Percentiles rank a stretch among this genome's conserved stretches.
phyloP scores from a whole-genome alignment of 2,329 filamentous ascomycete species.

The Nannizzia gypsea region DNA sequence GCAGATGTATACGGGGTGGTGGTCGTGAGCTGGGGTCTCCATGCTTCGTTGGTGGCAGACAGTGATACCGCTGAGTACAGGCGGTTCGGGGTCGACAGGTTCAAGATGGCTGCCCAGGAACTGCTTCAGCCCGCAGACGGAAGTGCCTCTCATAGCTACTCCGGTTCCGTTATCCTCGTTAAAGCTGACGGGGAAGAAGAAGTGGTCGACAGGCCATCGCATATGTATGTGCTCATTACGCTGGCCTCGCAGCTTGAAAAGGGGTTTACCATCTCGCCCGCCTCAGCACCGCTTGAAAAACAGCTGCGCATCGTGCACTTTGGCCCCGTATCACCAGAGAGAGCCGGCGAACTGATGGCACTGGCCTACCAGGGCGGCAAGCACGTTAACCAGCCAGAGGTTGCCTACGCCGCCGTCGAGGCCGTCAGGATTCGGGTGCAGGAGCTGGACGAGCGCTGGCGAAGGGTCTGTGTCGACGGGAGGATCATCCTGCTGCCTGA shows the following conservation, averaged over 20 bases:
- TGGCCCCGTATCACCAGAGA: conserved; percentile 50
- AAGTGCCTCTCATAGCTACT: conserved; percentile 44
- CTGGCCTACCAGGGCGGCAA: conserved; percentile 46
- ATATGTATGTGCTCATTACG: conserved; percentile 66
- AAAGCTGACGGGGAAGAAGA: conserved; percentile 16
- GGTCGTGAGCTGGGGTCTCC: conserved; percentile 81
- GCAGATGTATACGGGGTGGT: conserved; percentile 55
- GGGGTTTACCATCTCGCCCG: conserved; percentile 69
- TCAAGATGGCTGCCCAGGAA: conserved; percentile 71
- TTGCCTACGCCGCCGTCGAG: conserved; percentile 61
- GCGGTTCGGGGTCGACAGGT: conserved; percentile 62
- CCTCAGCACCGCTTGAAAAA: conserved; percentile 57
- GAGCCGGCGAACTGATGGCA: conserved; percentile 66
- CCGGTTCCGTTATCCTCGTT: conserved; percentile 40
- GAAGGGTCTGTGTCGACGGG: conserved; percentile 83
- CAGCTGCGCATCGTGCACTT: conserved; percentile 64
- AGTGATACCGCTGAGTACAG: conserved; percentile 77
- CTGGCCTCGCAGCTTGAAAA: conserved; percentile 72
- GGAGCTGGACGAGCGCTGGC: conserved; percentile 54
- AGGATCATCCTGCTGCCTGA: conserved; percentile 63
- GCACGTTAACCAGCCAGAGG: conserved; percentile 43
- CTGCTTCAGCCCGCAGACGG: conserved; percentile 51
- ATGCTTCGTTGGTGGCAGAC: conserved; percentile 79
- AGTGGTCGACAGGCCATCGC: conserved; percentile 35
- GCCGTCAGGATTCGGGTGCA: conserved; percentile 57